Base-by-base conservation (phyloP, 2,329 filamentous ascomycete genomes). In the Colletotrichum camelliae region DNA sequence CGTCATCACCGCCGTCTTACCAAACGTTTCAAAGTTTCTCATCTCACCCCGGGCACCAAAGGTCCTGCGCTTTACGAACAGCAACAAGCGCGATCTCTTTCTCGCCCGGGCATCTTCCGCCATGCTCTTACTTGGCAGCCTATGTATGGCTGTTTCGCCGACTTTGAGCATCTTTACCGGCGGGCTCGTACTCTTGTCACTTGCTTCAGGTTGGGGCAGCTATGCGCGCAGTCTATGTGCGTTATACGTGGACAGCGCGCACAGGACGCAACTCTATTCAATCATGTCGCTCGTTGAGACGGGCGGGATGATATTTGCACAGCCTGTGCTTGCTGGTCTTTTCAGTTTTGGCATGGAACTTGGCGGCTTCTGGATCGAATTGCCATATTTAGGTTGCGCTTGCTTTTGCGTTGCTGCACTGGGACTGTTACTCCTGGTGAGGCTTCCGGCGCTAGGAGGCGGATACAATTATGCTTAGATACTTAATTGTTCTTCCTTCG, bases 341-440 rank as follows among this genome's bases (percentile, higher is more conserved):
- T 83, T 82, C 60, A 79, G 79, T 4, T 72, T 80, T 3, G 81
- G 81, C n/a, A 82, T 83, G 81, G 74, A 75, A 29, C 61, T 80
- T 15, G 81, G 80, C 21, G 81, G 80, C 12, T 21, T 64, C 9
- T 81, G 80, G 80, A 80, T 82, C 16, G 81, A 81, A 4, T 61
- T 83, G 35, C 82, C 81, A 12, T 83, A 83, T 58, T 67, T 83
- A 33, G 82, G 80, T 7, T 77, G 83, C 15, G 81, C 80, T 73
- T 24, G 52, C 33, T 64, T 75, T n/a, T 73, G 73, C 27, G 15
- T 73, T 21, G 33, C 35, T 21, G 58, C 33, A 6, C n/a, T 75
- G n/a, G 73, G 61, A 4, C 9, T 75, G 43, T 62, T 73, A 35
- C 58, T 73, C 27, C n/a, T 65, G 18, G 73, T 75, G 16, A 66